Evolutionary conservation across 352 stramenopile genomes (phyloP), one percentile per base, ranked within the genome.

Genomic region (Pythium aphanidermatum): DNA sequence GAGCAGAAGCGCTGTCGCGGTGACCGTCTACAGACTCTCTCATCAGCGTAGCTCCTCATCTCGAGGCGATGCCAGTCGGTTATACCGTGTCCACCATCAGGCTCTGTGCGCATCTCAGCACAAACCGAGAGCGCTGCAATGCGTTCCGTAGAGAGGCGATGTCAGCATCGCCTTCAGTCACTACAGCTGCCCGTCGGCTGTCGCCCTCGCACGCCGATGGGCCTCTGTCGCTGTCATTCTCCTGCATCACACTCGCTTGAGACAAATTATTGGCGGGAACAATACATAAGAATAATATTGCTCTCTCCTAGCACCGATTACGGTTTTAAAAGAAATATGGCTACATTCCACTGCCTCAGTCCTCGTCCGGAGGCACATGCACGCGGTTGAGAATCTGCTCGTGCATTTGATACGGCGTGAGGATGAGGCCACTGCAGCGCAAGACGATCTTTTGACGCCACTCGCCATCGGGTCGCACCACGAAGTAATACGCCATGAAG

Each of bases 401-500:
- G 32, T 58, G 64, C 75, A 91, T 87, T 17, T 86, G 52, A 53
- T 83, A 84, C 6, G 46, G 58, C 23, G 74, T 83, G 41, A 91
- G 67, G 33, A 91, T 71, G 13, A 85, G 51, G 8, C 55, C 54
- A 14, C 50, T 66, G 53, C 75, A 91, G 20, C 64, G 70, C 45
- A 86, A 34, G 46, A 72, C 61, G 54, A 62, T 49, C 54, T 82
- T 81, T 43, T 84, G 75, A 19, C 66, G 59, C 75, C 78, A 91
- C 38, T 85, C 74, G 48, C 72, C 70, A 33, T 65, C 58, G 2
- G 69, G 27, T 6, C 64, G 46, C 28, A 91, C 67, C 12, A 60
- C 55, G 35, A 91, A 91, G 60, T 86, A 88, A 58, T 91, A 86
- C 35, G 78, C 78, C 36, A 81, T 68, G 39, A 81, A 58, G 14